Evolutionary conservation across 139 green algal genomes (phyloP).

Genomic region (Chlorokybus atmophyticus): DNA sequence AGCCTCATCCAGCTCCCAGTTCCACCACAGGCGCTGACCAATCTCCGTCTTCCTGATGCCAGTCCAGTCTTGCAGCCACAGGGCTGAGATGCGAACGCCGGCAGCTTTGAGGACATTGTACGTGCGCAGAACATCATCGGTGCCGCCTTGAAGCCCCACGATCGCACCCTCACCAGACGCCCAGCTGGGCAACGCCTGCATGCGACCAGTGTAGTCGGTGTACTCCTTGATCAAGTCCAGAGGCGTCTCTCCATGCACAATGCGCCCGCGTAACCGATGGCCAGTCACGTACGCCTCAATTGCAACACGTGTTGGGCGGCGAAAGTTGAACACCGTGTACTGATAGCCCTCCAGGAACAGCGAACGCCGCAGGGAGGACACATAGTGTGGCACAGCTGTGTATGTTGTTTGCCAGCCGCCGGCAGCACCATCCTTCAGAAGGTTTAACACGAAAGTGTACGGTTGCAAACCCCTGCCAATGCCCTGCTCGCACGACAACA

Average conservation of each 20-base stretch:
- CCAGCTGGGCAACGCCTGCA: constrained; percentile 16
- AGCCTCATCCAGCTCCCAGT: constrained; percentile 26
- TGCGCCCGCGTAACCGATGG: constrained; percentile 10
- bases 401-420: constrained; percentile 30
- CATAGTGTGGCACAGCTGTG: constrained; percentile 30
- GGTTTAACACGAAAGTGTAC: constrained; percentile 16
- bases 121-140: constrained; percentile 8
- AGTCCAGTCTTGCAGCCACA: constrained; percentile 33
- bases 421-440: constrained; percentile 1
- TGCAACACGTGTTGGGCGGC: background rate
- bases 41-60: constrained; percentile 16
- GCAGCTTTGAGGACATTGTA: background rate
- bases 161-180: constrained; percentile 8
- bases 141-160: constrained; percentile 20
- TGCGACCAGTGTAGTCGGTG: constrained; percentile 25
- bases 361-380: constrained; percentile 14
- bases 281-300: no score
- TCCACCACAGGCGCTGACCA: constrained; percentile 30
- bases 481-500: constrained; percentile 30
- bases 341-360: constrained; percentile 26
- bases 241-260: constrained; percentile 13
- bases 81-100: constrained; percentile 11
- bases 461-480: constrained; percentile 27
- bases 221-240: constrained; percentile 21
- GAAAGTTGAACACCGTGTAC: background rate